These are phyloP conservation scores for Saturnispora serradocipensis DNA, from an alignment of 805 yeast genomes.

Conservation along the genomic window DNA sequence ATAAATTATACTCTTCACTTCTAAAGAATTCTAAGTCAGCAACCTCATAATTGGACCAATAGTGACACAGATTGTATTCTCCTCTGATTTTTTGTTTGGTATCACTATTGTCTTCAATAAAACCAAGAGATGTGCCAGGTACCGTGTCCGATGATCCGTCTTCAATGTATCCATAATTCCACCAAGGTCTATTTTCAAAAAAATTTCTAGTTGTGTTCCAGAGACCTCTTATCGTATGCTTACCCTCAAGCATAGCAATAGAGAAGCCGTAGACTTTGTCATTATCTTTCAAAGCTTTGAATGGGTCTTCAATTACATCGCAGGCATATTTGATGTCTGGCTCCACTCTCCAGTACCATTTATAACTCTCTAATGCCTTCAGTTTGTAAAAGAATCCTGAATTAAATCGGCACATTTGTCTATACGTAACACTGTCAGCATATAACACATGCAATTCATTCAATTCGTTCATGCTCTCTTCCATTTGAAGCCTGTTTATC, in stretches of 20 bases:
- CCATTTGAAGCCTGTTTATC: constrained; percentile 31
- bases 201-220: constrained; percentile 40
- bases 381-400: constrained; percentile 47
- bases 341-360: constrained; percentile 53
- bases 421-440: constrained; percentile 51
- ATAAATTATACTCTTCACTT: constrained; percentile 41
- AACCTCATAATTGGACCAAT: constrained; percentile 63
- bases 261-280: constrained; percentile 42
- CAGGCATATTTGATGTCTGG: constrained; percentile 42
- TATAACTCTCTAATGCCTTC: constrained; percentile 35
- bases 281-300: constrained; percentile 38
- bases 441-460: constrained; percentile 35
- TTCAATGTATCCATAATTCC: constrained; percentile 3
- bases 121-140: constrained; percentile 31
- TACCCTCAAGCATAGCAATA: constrained; percentile 40
- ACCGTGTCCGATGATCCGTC: constrained; percentile 26
- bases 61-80: constrained; percentile 46
- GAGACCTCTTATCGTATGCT: constrained; percentile 38
- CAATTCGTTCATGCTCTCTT: constrained; percentile 21
- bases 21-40: constrained; percentile 53
- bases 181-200: constrained; percentile 21
- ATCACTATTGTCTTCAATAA: constrained; percentile 37
- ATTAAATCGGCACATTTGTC: constrained; percentile 55
- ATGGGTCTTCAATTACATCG: constrained; percentile 40
- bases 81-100: constrained; percentile 32